A percentile compares a stretch with the other conserved stretches of the same genome.
Conservation (phyloP, 768 basidiomycete species). For the Cystofilobasidium capitatum region DNA sequence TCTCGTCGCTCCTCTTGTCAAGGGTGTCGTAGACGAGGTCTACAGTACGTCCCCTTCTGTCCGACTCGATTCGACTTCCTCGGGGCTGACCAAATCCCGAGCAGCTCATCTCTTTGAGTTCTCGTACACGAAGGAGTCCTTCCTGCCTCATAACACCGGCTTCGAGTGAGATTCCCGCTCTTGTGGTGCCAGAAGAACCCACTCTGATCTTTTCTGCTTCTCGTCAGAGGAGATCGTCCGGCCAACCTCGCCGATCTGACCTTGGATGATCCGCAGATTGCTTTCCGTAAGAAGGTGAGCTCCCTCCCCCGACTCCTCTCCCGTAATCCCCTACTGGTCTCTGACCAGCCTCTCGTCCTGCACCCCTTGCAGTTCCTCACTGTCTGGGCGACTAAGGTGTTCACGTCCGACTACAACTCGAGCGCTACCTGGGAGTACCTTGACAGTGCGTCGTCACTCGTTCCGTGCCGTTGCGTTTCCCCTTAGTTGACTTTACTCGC, state of each 20-base stretch:
- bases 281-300: constrained; percentile 13
- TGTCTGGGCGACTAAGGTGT: not conserved
- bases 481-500: not conserved
- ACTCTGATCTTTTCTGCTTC: not conserved
- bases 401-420: constrained; percentile 9
- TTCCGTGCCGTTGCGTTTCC: not conserved
- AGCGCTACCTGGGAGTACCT: constrained; percentile 1
- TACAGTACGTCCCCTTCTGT: constrained; percentile 3
- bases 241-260: constrained; percentile 1
- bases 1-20: not conserved
- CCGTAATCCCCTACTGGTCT: not conserved
- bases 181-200: not conserved
- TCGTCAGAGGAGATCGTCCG: not conserved
- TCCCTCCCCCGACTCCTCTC: not conserved
- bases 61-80: not conserved
- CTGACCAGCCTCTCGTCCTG: not conserved
- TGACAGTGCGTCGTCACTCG: not conserved
- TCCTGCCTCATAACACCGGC: constrained; percentile 9
- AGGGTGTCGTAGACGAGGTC: constrained; percentile 14
- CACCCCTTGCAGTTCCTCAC: not conserved
- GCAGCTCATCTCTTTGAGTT: constrained; percentile 12
- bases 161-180: constrained; percentile 7
- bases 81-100: too few relatives aligned
- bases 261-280: constrained; percentile 12
- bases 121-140: constrained; percentile 6